Percentiles rank a stretch among this genome's conserved stretches.
Evolutionary conservation across 179 eudicot genomes (phyloP).

Genomic region (Heliamphora pulchella): DNA sequence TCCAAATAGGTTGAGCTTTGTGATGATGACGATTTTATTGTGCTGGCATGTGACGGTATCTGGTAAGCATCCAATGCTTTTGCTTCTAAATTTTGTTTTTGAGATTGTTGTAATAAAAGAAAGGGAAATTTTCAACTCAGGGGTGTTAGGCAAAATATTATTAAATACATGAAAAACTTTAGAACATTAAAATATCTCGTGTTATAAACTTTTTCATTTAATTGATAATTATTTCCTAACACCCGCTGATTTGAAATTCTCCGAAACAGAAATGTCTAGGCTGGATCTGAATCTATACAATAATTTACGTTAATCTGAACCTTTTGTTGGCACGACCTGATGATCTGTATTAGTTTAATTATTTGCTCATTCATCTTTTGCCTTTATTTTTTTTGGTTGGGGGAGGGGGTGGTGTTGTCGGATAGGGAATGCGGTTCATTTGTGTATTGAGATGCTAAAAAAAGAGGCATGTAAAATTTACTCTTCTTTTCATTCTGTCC

Average conservation of each 20-base stretch:
- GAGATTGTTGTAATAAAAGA: neutral
- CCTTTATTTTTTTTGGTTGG: neutral
- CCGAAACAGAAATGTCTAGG: too few relatives aligned
- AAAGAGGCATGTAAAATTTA: too few relatives aligned
- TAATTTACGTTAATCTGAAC: neutral
- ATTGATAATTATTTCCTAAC: neutral
- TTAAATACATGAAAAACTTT: neutral
- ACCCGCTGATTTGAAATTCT: too few relatives aligned
- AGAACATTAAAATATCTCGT: neutral
- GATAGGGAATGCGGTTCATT: too few relatives aligned
- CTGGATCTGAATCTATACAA: too few relatives aligned
- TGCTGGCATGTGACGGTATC: slow-evolving; percentile 95
- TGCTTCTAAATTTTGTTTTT: slow-evolving; percentile 7
- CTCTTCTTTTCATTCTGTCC: too few relatives aligned
- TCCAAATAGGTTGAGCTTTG: slow-evolving; percentile 76
- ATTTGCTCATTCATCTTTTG: neutral
- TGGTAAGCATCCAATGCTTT: slow-evolving; percentile 49
- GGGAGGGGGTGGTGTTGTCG: neutral
- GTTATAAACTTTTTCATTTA: neutral
- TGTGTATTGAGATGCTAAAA: too few relatives aligned
- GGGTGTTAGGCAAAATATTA: too few relatives aligned
- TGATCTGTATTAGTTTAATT: neutral
- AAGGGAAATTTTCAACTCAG: too few relatives aligned
- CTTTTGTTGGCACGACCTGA: neutral
- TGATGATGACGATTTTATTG: slow-evolving; percentile 85